Evolutionary conservation across 2,329 filamentous ascomycete genomes (phyloP).

Genomic region (Aspergillus alliaceus): DNA sequence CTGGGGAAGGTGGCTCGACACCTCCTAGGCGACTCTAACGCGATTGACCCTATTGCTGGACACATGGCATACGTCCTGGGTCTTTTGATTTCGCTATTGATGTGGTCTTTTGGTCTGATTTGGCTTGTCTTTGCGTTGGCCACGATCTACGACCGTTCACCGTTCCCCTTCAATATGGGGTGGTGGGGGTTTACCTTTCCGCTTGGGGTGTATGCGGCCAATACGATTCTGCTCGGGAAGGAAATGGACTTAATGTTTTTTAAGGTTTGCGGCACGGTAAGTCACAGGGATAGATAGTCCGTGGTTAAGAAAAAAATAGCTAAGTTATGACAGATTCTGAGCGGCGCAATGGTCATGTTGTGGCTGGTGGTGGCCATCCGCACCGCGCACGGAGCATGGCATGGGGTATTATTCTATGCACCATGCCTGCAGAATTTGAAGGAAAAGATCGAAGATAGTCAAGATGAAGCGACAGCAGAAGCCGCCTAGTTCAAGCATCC

Average conservation of each 20-base stretch:
- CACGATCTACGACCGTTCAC: constrained; percentile 38
- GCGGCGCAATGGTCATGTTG: constrained; percentile 48
- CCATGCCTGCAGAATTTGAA: constrained; percentile 47
- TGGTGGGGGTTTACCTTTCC: constrained; percentile 63
- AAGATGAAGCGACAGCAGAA: neutral
- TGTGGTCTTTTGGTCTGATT: constrained; percentile 58
- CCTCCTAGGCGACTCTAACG: constrained; percentile 42
- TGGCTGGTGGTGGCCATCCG: constrained; percentile 52
- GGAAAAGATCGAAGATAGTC: constrained; percentile 17
- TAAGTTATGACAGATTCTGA: constrained; percentile 39
- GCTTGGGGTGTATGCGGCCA: constrained; percentile 49
- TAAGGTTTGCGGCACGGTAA: constrained; percentile 51
- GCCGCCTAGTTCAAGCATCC: neutral
- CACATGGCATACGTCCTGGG: constrained; percentile 61
- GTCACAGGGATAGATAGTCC: neutral
- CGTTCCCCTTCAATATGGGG: constrained; percentile 60
- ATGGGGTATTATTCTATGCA: constrained; percentile 50
- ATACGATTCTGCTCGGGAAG: constrained; percentile 41
- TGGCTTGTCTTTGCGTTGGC: constrained; percentile 58
- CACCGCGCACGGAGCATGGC: constrained; percentile 47
- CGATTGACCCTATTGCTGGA: constrained; percentile 45
- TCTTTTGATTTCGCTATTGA: constrained; percentile 52
- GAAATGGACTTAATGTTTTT: constrained; percentile 55
- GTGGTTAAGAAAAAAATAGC: neutral
- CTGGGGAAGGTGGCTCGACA: constrained; percentile 46